Evolutionary conservation across 2,329 filamentous ascomycete genomes (phyloP).

Genomic region (Geosmithia putterillii): DNA sequence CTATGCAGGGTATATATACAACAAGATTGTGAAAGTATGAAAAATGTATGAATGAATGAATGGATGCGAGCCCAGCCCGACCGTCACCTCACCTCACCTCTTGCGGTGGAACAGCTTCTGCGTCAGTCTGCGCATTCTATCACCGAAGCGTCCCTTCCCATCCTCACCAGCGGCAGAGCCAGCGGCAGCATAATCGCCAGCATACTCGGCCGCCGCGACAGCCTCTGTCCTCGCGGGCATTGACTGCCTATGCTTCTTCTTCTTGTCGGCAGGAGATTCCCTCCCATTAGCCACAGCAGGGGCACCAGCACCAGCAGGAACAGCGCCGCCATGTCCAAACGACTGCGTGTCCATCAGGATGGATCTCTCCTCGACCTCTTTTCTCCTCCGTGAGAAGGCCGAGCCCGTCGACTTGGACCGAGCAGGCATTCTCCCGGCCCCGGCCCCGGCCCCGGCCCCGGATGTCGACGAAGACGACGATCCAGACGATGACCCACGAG

Average conservation of each 20-base stretch:
- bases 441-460: neutral
- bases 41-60: neutral
- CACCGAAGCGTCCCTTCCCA: neutral
- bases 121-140: conserved; percentile 1
- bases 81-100: neutral
- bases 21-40: neutral
- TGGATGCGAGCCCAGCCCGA: neutral
- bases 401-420: conserved; percentile 2
- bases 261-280: no score
- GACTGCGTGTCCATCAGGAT: neutral
- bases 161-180: neutral
- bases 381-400: conserved; percentile 1
- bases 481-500: neutral
- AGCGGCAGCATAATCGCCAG: neutral
- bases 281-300: no score
- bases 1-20: neutral
- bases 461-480: neutral
- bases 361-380: neutral
- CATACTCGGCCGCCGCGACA: neutral
- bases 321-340: neutral
- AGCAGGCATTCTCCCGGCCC: neutral
- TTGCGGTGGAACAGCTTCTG: conserved; percentile 2
- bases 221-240: no score
- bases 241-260: no score
- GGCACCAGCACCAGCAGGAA: neutral